Conservation (phyloP, 495 filamentous ascomycete species). For the Aspergillus taichungensis region DNA sequence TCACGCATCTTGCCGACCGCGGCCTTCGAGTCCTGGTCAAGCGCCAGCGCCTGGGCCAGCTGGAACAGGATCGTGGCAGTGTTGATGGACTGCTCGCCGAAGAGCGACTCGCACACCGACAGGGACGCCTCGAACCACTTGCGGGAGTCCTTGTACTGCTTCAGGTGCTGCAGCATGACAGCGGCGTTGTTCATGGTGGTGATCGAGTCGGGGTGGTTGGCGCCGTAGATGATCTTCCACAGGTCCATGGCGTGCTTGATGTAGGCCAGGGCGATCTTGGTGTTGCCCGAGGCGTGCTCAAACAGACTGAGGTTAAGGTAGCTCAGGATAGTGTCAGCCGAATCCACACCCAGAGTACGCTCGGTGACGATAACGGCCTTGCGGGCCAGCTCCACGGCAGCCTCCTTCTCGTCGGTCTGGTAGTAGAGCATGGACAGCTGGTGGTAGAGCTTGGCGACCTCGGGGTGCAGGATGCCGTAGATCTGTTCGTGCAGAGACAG, state of each 20-base stretch:
- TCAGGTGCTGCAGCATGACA: constrained; percentile 93
- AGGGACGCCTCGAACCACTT: constrained; percentile 95
- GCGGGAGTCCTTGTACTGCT: constrained; percentile 84
- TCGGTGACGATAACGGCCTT: constrained; percentile 96
- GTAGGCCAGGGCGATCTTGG: constrained; percentile 70
- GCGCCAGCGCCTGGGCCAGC: constrained; percentile 84
- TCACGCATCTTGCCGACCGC: constrained; percentile 90
- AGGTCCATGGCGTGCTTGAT: constrained; percentile 88
- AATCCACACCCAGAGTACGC: constrained; percentile 88
- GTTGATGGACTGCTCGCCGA: constrained; percentile 79
- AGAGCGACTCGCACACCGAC: constrained; percentile 74
- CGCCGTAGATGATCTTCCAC: constrained; percentile 94
- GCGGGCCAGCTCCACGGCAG: constrained; percentile 86
- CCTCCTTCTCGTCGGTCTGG: constrained; percentile 89
- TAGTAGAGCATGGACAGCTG: constrained; percentile 92
- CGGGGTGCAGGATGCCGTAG: constrained; percentile 94
- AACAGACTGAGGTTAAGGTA: constrained; percentile 97
- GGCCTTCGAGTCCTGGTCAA: constrained; percentile 84
- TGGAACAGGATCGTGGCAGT: constrained; percentile 97
- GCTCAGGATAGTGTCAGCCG: constrained; percentile 81
- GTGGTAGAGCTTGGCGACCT: constrained; percentile 93
- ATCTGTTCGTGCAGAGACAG: constrained; percentile 97
- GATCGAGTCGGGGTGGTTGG: constrained; percentile 91
- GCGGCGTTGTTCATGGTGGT: constrained; percentile 98
- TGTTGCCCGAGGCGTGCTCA: constrained; percentile 84